Base-by-base conservation (phyloP, 2,329 filamentous ascomycete species). In the Coniella lustricola region DNA sequence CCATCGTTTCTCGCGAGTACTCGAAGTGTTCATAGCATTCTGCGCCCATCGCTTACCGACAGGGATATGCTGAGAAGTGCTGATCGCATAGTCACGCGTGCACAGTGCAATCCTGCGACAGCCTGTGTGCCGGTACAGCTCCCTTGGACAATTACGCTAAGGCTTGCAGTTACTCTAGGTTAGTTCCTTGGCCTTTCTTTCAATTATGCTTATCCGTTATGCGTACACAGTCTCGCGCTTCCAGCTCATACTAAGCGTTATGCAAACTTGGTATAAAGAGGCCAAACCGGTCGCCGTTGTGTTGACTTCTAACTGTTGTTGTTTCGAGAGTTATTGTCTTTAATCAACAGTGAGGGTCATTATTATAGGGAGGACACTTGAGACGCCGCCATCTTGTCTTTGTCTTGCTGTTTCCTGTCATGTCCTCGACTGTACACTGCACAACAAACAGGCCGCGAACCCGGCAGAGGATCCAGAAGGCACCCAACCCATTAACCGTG, bases 401-500 rank as follows among this genome's bases (percentile, higher is more conserved):
- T 29, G n/a, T 29, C 25, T 29, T 5, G 10, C 10, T 29, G 25
- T 29, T 5, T 29, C 13, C 33, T 13, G 13, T 13, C 33, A 35
- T 35, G 12, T 35, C 33, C 7, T 35, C 33, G n/a, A 14, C 13
- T 14, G 33, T 5, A 5, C 33, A 16, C 7, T 21, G 13, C 16
- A 42, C 40, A 17, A 14, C 40, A 8, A 42, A 33, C 44, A 49
- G 45, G 44, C 57, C 61, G 4, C 57, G 48, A 38, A 59, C 59
- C 0, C 54, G 72, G 37, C 71, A 74, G 49, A 56, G 71, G 33
- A 51, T 61, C 9, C 59, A 66, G 52, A 74, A 73, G 55, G 51
- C 67, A 16, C 64, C 68, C 2, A 62, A 67, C 4, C n/a, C 58
- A 3, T 59, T 76, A 7, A 61, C 63, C 1, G 66, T 76, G 7